Conservation (phyloP, 768 basidiomycete genomes). For the Leucocoprinus birnbaumii region DNA sequence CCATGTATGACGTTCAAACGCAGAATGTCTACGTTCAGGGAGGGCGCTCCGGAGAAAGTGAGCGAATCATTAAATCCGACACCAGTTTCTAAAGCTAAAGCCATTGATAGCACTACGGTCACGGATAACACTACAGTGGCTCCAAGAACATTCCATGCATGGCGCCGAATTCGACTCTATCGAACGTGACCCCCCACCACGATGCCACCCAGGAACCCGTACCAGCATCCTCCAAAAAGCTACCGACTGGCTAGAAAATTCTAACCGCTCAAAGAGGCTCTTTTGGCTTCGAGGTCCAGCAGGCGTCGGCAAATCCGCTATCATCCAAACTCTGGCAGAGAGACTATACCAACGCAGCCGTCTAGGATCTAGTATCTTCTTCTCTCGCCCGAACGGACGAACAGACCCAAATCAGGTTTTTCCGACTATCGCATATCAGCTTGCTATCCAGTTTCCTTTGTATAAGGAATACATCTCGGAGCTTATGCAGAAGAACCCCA, state of each 20-base stretch:
- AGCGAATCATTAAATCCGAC: not conserved
- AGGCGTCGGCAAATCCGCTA: slow-evolving; percentile 24
- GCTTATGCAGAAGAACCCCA: slow-evolving; percentile 8
- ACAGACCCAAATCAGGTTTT: slow-evolving; percentile 12
- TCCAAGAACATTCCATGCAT: not conserved
- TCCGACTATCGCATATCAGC: slow-evolving; percentile 20
- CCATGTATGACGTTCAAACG: not conserved
- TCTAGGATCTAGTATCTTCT: slow-evolving; percentile 20
- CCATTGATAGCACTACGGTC: not conserved
- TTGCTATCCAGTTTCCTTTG: slow-evolving; percentile 11
- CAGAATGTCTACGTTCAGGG: not conserved
- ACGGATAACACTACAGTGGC: not conserved
- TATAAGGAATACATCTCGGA: slow-evolving; percentile 3
- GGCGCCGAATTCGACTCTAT: slow-evolving; percentile 16
- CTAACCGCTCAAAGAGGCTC: slow-evolving; percentile 1
- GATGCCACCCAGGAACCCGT: slow-evolving; percentile 19
- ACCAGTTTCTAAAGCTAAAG: too few relatives aligned
- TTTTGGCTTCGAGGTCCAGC: slow-evolving; percentile 22
- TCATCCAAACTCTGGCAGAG: slow-evolving; percentile 29
- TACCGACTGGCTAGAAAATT: slow-evolving; percentile 9
- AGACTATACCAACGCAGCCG: not conserved
- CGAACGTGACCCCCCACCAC: slow-evolving; percentile 6
- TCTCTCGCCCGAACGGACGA: slow-evolving; percentile 12
- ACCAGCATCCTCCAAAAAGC: slow-evolving; percentile 12
- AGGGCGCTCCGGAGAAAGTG: not conserved